These are phyloP conservation scores for Taxillus chinensis DNA, from an alignment of 164 flowering plant species.

Conservation along the genomic window DNA sequence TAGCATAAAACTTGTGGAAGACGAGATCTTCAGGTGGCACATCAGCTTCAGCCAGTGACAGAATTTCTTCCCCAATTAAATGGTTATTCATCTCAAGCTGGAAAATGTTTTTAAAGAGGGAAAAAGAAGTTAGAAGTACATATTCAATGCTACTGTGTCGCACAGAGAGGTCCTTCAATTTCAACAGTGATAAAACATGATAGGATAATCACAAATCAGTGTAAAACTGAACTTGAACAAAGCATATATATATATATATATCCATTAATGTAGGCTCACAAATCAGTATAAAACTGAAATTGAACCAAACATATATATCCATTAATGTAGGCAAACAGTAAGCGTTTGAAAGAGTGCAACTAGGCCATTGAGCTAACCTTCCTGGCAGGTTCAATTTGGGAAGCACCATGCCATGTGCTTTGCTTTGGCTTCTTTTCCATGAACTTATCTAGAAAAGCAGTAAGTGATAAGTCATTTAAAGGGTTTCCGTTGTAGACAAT, in stretches of 20 bases:
- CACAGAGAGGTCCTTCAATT: no score
- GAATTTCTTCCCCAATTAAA: conserved; percentile 72
- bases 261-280: no score
- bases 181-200: no score
- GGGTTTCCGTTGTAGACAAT: conserved; percentile 95
- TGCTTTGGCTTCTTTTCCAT: conserved; percentile 96
- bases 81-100: conserved; percentile 73
- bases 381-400: conserved; percentile 89
- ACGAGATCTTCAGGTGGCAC: conserved; percentile 93
- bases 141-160: no score
- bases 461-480: conserved; percentile 66
- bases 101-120: not conserved
- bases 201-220: no score
- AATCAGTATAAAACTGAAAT: no score
- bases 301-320: no score
- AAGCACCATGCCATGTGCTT: conserved; percentile 90
- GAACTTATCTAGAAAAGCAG: conserved; percentile 90
- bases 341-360: no score
- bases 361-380: conserved; percentile 33
- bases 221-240: no score
- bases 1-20: conserved; percentile 83
- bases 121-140: conserved; percentile 4
- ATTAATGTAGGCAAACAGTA: no score
- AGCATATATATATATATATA: no score
- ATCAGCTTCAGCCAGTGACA: conserved; percentile 72